phyloP scores from a whole-genome alignment of 2,329 filamentous ascomycete species.

The Epichloe elymi region DNA sequence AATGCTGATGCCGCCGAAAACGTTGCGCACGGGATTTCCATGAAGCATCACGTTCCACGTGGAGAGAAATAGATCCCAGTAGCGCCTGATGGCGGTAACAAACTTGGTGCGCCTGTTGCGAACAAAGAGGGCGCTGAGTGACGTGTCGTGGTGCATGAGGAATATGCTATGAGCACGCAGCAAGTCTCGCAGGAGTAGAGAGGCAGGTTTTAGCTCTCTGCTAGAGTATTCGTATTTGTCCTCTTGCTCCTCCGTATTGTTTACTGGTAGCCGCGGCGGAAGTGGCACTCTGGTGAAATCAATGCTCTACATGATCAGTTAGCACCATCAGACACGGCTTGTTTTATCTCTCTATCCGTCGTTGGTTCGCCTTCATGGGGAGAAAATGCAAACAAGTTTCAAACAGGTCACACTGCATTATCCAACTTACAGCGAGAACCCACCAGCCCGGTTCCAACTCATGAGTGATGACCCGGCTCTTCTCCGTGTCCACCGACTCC shows the following conservation, averaged over 20 bases:
- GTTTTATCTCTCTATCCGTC: not conserved
- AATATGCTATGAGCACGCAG: constrained; percentile 73
- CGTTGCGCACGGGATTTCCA: constrained; percentile 69
- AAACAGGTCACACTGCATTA: not conserved
- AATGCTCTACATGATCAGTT: constrained; percentile 31
- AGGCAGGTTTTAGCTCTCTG: constrained; percentile 74
- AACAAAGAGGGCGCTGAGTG: constrained; percentile 55
- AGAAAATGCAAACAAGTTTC: not conserved
- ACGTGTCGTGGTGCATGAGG: constrained; percentile 72
- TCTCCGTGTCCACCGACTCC: constrained; percentile 83
- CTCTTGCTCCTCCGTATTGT: constrained; percentile 26
- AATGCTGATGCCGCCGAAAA: constrained; percentile 76
- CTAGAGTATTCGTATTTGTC: constrained; percentile 66
- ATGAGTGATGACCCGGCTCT: constrained; percentile 68
- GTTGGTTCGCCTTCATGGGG: too few species aligned
- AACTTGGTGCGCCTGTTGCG: constrained; percentile 56
- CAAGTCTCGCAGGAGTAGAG: constrained; percentile 67
- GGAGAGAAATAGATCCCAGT: constrained; percentile 59
- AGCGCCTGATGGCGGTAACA: constrained; percentile 57
- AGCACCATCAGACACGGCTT: not conserved
- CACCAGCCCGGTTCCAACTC: constrained; percentile 91
- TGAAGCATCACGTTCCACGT: constrained; percentile 86
- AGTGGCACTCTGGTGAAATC: constrained; percentile 63
- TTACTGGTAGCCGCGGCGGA: constrained; percentile 36
- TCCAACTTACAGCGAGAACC: constrained; percentile 65